These are phyloP conservation scores for Schizophyllum commune DNA, from an alignment of 1,284 basidiomycete species.

Conservation along the genomic window DNA sequence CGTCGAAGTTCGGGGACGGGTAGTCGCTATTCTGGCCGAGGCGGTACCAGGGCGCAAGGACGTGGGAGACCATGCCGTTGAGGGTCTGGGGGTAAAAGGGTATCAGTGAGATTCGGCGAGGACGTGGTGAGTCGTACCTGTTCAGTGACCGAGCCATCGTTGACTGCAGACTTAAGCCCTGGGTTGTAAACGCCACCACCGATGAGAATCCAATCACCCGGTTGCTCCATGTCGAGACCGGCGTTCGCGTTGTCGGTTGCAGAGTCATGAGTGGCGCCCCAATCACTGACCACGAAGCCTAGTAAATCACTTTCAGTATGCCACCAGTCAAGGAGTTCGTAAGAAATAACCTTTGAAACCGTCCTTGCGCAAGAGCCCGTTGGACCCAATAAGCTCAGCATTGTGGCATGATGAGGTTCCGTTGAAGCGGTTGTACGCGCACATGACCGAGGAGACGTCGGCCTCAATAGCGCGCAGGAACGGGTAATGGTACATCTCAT, in stretches of 20 bases:
- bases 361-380: conserved; percentile 27
- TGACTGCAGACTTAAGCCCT: conserved; percentile 26
- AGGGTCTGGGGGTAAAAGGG: conserved; percentile 36
- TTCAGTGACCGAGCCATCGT: conserved; percentile 34
- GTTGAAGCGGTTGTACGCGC: conserved; percentile 54
- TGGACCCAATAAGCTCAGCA: conserved; percentile 25
- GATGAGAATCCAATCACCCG: conserved; percentile 36
- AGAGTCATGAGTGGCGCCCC: conserved; percentile 41
- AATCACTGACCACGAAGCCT: conserved; percentile 41
- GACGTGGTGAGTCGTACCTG: conserved; percentile 27
- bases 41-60: conserved; percentile 54
- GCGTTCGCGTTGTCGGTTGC: conserved; percentile 36
- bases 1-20: conserved; percentile 45
- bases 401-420: conserved; percentile 35
- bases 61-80: conserved; percentile 62
- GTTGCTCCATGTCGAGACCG: conserved; percentile 43
- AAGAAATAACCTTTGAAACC: conserved; percentile 31
- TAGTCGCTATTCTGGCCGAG: conserved; percentile 50
- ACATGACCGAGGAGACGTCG: conserved; percentile 66
- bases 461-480: conserved; percentile 50
- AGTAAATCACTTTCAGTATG: neutral
- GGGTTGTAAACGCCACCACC: conserved; percentile 29
- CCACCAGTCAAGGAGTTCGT: neutral
- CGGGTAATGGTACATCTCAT: conserved; percentile 54
- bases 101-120: conserved; percentile 1